Evolutionary conservation across 306 rosid genomes (phyloP), one percentile per base, ranked within the genome.

Genomic region (Cucurbita argyrosperma): DNA sequence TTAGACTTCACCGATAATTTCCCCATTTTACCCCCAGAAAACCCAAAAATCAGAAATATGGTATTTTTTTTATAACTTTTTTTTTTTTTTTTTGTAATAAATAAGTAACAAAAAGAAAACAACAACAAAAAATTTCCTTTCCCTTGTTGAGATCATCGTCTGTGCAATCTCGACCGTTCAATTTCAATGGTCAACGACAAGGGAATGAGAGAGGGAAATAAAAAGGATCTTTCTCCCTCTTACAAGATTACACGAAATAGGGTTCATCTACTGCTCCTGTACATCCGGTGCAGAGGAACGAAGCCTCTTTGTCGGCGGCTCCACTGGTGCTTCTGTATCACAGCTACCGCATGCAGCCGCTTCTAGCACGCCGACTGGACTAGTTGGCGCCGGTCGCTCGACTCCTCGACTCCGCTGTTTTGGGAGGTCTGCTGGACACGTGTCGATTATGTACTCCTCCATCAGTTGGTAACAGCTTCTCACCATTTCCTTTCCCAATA

Each of bases 381-480:
- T 89, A 0, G 86, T 78, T 2, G 95, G 90, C 14, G 84, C 75
- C 71, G 76, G 53, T 42, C 61, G 60, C 78, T 78, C 85, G 59
- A 59, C 67, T 79, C 23, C 43, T 13, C 12, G 15, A 1, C 65
- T 43, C 45, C 35, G 63, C 2, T 35, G 40, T 72, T 85, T 84
- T 4, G 14, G 67, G 76, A 68, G 38, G 8, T 82, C 61, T 30
- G 77, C 21, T 3, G 74, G 81, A 82, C 96, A 89, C 87, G 88
- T 83, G 97, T 80, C 92, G 12, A 82, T 56, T 74, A 89, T 76
- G 57, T 86, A 76, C 82, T 80, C 84, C 71, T 83, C 84, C 97
- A 91, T 91, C 30, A 91, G 90, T 86, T 87, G 96, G 71, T 83
- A 91, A 87, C 97, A 91, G 91, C 90, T 80, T 82, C 83, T 84